A percentile compares a stretch with the other conserved stretches of the same genome.
phyloP scores from a whole-genome alignment of 176 grass and related monocot species.

The Hordeum vulgare region MorexV3_pseudomolecules_assembly NC_058523.1:25012079-25012578 shows the following conservation, averaged over 20 bases:
- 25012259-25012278: not conserved
- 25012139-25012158: not conserved
- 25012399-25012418: constrained; percentile 57
- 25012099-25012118: not conserved
- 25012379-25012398: not conserved
- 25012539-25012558: not conserved
- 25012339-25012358: not conserved
- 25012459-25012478: constrained; percentile 56
- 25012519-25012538: constrained; percentile 48
- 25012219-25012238: not conserved
- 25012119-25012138: not conserved
- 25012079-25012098: not conserved
- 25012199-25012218: not conserved
- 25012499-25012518: constrained; percentile 48
- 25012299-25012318: not conserved
- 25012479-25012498: constrained; percentile 70
- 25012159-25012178: not conserved
- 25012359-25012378: not conserved
- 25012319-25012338: constrained; percentile 4
- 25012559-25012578: not conserved
- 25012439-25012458: constrained; percentile 73
- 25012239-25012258: not conserved
- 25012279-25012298: not conserved
- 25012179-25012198: not conserved
- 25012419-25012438: constrained; percentile 51